Evolutionary conservation across 2,329 filamentous ascomycete species (phyloP).

Genomic region (Aureobasidium subglaciale): DNA sequence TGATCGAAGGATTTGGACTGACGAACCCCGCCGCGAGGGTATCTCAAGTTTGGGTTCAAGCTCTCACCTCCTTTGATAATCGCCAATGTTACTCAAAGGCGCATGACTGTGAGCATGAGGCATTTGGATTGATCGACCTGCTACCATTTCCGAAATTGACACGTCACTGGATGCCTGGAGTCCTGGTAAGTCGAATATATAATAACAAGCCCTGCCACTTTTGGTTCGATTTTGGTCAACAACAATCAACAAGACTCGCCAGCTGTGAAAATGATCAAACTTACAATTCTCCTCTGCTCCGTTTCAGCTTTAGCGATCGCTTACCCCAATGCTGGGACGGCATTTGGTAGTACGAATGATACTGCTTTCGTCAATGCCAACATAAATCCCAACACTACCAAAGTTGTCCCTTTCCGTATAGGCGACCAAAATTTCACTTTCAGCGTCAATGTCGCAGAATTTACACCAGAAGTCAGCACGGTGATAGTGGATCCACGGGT

Average conservation of each 20-base stretch:
- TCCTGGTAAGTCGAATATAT: no score
- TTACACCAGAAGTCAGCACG: neutral
- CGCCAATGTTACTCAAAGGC: no score
- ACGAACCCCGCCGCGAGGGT: neutral
- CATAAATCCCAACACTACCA: neutral
- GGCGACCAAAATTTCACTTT: constrained; percentile 3
- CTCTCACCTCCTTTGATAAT: no score
- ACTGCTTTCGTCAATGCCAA: neutral
- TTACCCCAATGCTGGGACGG: neutral
- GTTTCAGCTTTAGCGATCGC: neutral
- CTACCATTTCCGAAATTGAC: no score
- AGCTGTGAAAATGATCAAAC: no score
- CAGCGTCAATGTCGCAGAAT: neutral
- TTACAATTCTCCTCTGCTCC: neutral
- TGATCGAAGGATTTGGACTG: neutral
- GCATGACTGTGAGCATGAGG: no score
- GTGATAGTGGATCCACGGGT: neutral
- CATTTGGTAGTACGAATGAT: neutral
- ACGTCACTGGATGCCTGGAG: no score
- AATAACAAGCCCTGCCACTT: no score
- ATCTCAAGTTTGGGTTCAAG: no score
- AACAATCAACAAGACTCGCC: no score
- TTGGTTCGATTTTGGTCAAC: no score
- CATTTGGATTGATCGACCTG: no score
- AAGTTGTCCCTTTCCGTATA: neutral